A percentile compares a stretch with the other conserved stretches of the same genome.
Conservation (phyloP, 2,329 filamentous ascomycete species). For the Hortaea sp. region DNA sequence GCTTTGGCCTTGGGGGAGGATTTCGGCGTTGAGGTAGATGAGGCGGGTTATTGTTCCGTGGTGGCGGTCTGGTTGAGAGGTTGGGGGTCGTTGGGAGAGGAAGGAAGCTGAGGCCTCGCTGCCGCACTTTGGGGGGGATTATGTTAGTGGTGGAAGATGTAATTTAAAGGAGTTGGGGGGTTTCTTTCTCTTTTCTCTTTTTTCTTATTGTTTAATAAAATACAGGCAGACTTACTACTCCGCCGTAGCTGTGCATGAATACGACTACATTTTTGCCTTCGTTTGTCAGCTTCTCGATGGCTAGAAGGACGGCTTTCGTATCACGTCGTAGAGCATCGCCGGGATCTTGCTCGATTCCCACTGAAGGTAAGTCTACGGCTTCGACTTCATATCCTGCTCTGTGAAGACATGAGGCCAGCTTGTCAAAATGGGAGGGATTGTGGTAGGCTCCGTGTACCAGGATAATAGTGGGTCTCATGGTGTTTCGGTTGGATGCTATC, state of each 20-base stretch:
- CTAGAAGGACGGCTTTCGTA: background rate
- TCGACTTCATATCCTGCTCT: background rate
- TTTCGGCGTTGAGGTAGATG: background rate
- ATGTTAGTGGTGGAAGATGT: too few species aligned
- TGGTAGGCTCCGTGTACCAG: background rate
- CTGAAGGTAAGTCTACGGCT: background rate
- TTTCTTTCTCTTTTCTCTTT: too few species aligned
- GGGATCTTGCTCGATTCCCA: background rate
- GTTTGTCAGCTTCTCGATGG: background rate
- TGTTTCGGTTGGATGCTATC: too few species aligned
- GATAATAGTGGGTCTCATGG: background rate
- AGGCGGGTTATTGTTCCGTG: background rate
- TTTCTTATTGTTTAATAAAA: too few species aligned
- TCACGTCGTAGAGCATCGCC: background rate
- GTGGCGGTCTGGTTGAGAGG: background rate
- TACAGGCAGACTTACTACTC: background rate
- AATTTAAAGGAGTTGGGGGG: too few species aligned
- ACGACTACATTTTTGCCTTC: conserved; percentile 1
- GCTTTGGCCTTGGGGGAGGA: conserved; percentile 1
- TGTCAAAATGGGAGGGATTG: background rate
- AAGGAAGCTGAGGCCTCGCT: background rate
- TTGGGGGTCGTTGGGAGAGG: background rate
- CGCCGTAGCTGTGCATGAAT: conserved; percentile 1
- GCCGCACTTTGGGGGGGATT: background rate
- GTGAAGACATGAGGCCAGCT: background rate